phyloP scores from a whole-genome alignment of 2,329 filamentous ascomycete species.

The Epichloe baconii region DNA sequence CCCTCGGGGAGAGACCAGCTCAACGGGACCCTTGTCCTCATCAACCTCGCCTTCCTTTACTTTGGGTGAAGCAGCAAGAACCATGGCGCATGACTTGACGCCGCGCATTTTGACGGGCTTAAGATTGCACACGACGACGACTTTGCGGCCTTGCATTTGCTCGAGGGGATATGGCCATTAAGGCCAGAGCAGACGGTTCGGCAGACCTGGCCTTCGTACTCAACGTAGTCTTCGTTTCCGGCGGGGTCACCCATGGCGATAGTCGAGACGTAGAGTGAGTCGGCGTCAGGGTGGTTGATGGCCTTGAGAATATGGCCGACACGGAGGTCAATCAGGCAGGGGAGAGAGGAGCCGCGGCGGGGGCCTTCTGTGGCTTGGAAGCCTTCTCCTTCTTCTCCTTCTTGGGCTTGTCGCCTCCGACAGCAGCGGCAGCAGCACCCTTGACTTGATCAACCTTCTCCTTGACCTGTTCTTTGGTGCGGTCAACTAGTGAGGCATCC shows the following conservation, averaged over 20 bases:
- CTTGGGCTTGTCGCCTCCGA: constrained; percentile 36
- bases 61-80: constrained; percentile 82
- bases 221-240: constrained; percentile 69
- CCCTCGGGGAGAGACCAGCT: constrained; percentile 76
- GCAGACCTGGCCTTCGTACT: constrained; percentile 82
- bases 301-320: constrained; percentile 97
- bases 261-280: constrained; percentile 89
- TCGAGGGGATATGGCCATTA: constrained; percentile 80
- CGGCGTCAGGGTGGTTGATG: constrained; percentile 88
- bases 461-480: constrained; percentile 47
- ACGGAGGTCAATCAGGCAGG: constrained; percentile 86
- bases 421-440: constrained; percentile 22
- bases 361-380: constrained; percentile 57
- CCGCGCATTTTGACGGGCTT: constrained; percentile 99
- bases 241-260: constrained; percentile 86
- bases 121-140: constrained; percentile 91
- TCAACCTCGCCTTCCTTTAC: constrained; percentile 70
- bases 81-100: constrained; percentile 69
- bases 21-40: constrained; percentile 79
- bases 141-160: constrained; percentile 94
- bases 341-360: constrained; percentile 59
- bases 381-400: constrained; percentile 90
- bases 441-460: constrained; percentile 40
- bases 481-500: constrained; percentile 39
- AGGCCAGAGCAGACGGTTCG: constrained; percentile 95